phyloP scores from a whole-genome alignment of 768 basidiomycete genomes.

The Cystobasidium ongulense region DNA sequence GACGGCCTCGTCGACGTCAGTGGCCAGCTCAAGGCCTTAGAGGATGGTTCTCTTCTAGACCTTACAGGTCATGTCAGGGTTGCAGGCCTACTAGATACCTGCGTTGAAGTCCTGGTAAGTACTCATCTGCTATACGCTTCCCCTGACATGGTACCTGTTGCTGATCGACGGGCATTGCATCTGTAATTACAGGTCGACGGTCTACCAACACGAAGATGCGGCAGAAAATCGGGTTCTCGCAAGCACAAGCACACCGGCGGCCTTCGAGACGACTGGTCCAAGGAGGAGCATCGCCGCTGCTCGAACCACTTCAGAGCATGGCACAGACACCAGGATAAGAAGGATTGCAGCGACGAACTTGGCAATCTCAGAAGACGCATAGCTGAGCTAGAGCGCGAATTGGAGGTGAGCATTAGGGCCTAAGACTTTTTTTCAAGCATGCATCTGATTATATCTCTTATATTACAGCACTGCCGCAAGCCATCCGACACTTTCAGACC shows the following conservation, averaged over 20 bases:
- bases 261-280: conserved; percentile 3
- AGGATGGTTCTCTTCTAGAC: conserved; percentile 7
- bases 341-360: conserved; percentile 18
- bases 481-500: background rate
- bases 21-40: conserved; percentile 22
- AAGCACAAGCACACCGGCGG: background rate
- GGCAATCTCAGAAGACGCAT: background rate
- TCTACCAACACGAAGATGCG: background rate
- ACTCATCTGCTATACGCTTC: background rate
- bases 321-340: conserved; percentile 14
- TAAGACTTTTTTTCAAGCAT: background rate
- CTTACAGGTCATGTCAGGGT: conserved; percentile 15
- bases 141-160: too few relatives aligned
- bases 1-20: conserved; percentile 25
- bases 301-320: conserved; percentile 20
- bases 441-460: background rate
- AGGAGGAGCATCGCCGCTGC: conserved; percentile 28
- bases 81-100: conserved; percentile 12
- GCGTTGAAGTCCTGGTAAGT: conserved; percentile 21
- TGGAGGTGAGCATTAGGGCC: background rate
- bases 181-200: conserved; percentile 19
- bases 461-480: background rate
- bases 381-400: conserved; percentile 12
- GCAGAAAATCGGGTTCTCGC: background rate
- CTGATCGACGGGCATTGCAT: too few relatives aligned